Base-by-base conservation (phyloP, 2,329 filamentous ascomycete genomes). In the Aquanectria penicillioides region DNA sequence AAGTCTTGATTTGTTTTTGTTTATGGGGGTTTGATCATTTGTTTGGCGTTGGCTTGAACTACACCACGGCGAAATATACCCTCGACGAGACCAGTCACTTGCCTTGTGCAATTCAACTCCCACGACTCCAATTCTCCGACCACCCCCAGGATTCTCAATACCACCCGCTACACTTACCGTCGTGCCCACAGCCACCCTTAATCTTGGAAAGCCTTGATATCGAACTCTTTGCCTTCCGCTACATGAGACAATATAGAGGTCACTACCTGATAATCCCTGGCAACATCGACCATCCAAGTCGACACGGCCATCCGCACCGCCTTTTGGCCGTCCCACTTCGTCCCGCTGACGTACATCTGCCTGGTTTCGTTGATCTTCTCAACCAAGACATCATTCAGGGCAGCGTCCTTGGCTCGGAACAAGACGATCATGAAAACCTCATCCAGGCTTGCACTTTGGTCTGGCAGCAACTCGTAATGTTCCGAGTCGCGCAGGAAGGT, bases 281-380 rank as follows among this genome's bases (percentile, higher is more conserved):
- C 81, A 0, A 88, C 81, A 69, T 94, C 83, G 2, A 91, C 89
- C 74, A 86, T 86, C 92, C 93, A 97, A 70, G 91, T 97, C 33
- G 91, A 90, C 36, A 97, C 87, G 0, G 94, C 94, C 66, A 97
- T 86, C n/a, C 94, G 83, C 60, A 89, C 90, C 8, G 94, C 94
- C 55, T 88, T 85, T 55, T 81, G 78, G 0, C 90, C 91, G 36
- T 87, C 80, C 93, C 93, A 97, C 40, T 77, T 82, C 11, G 92
- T 97, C 0, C 91, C 91, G 59, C 91, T 93, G 5, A 97, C 90
- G 70, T 94, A 97, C 69, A 97, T 89, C 69, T 86, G 86, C 34
- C 88, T 83, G 2, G 86, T 89, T 5, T 76, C 82, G 71, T 97
- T 97, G 67, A 97, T 93, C 50, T 78, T 86, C 8, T 83, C 78